Evolutionary conservation across 352 stramenopile species (phyloP).

Genomic region (Phytophthora ramorum): DNA sequence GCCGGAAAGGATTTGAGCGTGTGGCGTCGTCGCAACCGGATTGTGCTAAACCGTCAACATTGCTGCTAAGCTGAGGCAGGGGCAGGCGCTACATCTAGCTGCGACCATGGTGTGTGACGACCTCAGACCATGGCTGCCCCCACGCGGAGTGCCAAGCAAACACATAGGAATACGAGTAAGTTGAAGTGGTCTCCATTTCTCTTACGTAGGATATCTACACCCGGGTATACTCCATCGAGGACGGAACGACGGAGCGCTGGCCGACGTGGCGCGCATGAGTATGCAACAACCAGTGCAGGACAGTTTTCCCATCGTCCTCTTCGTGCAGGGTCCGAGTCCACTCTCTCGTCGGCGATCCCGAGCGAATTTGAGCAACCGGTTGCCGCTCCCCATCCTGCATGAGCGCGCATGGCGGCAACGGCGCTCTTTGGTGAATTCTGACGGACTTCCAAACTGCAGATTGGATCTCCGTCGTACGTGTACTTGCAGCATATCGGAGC

Average conservation of each 20-base stretch:
- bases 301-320: conserved; percentile 34
- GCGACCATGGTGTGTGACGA: neutral
- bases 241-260: conserved; percentile 12
- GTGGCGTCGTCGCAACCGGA: conserved; percentile 6
- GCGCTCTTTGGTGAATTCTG: conserved; percentile 9
- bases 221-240: conserved; percentile 6
- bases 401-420: conserved; percentile 5
- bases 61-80: neutral
- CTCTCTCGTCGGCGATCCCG: conserved; percentile 20
- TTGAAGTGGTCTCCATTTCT: conserved; percentile 11
- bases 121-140: neutral
- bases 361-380: conserved; percentile 20
- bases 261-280: conserved; percentile 17
- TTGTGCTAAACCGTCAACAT: neutral
- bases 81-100: conserved; percentile 5
- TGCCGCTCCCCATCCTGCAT: conserved; percentile 11
- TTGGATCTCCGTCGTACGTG: conserved; percentile 21
- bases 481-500: conserved; percentile 27
- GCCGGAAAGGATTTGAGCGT: conserved; percentile 17
- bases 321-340: conserved; percentile 26
- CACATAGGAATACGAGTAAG: neutral
- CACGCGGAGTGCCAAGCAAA: conserved; percentile 3
- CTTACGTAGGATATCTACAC: conserved; percentile 2
- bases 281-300: conserved; percentile 23
- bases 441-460: conserved; percentile 30